These are phyloP conservation scores for Termitomyces heimii DNA, from an alignment of 768 basidiomycete species.

Conservation along the genomic window DNA sequence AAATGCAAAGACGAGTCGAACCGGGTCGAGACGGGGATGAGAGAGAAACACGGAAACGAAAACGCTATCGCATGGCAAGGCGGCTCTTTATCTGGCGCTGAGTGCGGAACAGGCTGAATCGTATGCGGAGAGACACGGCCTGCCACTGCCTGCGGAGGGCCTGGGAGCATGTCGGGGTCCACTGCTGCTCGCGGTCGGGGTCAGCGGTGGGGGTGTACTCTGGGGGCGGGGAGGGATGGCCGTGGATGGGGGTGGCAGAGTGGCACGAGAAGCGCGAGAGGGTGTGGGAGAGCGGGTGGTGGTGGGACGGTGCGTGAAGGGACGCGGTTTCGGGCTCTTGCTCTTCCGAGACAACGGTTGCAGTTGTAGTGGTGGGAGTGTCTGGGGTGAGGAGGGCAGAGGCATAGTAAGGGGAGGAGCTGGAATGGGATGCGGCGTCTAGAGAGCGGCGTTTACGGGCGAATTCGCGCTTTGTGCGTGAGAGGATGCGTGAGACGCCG, in stretches of 20 bases:
- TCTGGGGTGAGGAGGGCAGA: slow-evolving; percentile 4
- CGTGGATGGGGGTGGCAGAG: not conserved
- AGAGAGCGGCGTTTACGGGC: slow-evolving; percentile 11
- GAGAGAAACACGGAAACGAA: not conserved
- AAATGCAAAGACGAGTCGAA: not conserved
- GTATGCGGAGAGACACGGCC: slow-evolving; percentile 46
- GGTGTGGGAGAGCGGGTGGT: slow-evolving; percentile 2
- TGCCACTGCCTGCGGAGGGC: slow-evolving; percentile 55
- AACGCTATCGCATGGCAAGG: slow-evolving; percentile 18
- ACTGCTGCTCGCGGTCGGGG: slow-evolving; percentile 14
- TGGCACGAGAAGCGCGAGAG: not conserved
- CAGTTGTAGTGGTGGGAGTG: slow-evolving; percentile 5
- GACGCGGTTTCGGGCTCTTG: not conserved
- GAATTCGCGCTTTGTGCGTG: slow-evolving; percentile 12
- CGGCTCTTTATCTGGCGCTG: slow-evolving; percentile 27
- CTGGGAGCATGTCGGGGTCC: slow-evolving; percentile 54
- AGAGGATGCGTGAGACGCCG: slow-evolving; percentile 17
- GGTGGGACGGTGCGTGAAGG: slow-evolving; percentile 3
- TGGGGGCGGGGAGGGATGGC: not conserved
- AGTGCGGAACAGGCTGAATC: slow-evolving; percentile 53
- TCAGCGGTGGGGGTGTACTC: slow-evolving; percentile 6
- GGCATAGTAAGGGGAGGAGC: slow-evolving; percentile 2
- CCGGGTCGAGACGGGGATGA: not conserved
- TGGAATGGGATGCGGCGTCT: slow-evolving; percentile 3
- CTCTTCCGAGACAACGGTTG: not conserved